phyloP scores from a whole-genome alignment of 1,139 yeast species.

The Saccharomycopsis phalli region DNA sequence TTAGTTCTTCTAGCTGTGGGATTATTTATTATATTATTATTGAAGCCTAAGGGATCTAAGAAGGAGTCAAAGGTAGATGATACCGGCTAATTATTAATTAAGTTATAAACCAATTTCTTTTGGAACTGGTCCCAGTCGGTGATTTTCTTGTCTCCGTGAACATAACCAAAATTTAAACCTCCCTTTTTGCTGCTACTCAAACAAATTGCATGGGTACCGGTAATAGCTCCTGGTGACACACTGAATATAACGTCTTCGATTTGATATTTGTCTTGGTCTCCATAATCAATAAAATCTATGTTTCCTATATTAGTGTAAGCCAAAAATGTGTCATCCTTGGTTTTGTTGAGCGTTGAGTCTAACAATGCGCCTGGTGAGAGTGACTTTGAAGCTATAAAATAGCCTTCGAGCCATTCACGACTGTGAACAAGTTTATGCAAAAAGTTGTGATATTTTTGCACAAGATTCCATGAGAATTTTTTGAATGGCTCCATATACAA shows the following conservation, averaged over 20 bases:
- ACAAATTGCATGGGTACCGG: neutral
- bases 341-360: neutral
- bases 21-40: conserved; percentile 58
- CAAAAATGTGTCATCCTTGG: neutral
- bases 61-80: neutral
- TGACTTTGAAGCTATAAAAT: neutral
- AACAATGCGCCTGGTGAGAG: neutral
- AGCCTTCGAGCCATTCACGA: neutral
- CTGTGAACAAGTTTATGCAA: neutral
- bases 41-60: conserved; percentile 51
- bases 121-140: neutral
- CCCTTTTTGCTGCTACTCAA: neutral
- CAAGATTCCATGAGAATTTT: neutral
- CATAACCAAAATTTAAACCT: neutral
- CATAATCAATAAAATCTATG: neutral
- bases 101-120: neutral
- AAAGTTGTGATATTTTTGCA: neutral
- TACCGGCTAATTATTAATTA: no score
- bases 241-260: neutral
- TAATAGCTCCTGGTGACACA: neutral
- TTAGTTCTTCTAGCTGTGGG: conserved; percentile 64
- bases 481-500: conserved; percentile 1
- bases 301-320: conserved; percentile 2
- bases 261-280: neutral
- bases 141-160: neutral